These are phyloP conservation scores for Phytophthora citricola DNA, from an alignment of 352 stramenopile species.

Conservation along the genomic window DNA sequence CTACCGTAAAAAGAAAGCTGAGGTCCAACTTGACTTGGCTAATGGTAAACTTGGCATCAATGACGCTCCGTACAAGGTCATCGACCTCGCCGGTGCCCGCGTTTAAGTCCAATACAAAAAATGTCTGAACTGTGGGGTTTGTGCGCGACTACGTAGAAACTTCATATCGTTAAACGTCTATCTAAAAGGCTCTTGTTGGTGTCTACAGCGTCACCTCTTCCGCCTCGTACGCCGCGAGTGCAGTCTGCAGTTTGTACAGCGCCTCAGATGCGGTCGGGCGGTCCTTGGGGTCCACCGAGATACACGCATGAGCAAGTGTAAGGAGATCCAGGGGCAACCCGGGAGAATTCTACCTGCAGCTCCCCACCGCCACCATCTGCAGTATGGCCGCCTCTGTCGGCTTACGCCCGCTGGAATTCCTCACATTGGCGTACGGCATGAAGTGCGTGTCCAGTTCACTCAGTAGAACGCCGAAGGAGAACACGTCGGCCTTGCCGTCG, in stretches of 20 bases:
- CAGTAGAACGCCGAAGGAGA: slow-evolving; percentile 59
- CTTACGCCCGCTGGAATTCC: slow-evolving; percentile 37
- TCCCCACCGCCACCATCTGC: slow-evolving; percentile 40
- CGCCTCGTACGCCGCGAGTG: slow-evolving; percentile 32
- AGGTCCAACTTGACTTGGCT: slow-evolving; percentile 20
- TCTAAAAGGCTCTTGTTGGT: slow-evolving; percentile 18
- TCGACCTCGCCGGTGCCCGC: slow-evolving; percentile 18
- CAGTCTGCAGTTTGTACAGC: slow-evolving; percentile 43
- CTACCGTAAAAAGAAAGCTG: slow-evolving; percentile 9
- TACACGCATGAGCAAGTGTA: slow-evolving; percentile 40
- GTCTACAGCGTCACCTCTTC: slow-evolving; percentile 44
- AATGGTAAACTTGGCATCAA: slow-evolving; percentile 31
- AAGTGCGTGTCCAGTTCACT: slow-evolving; percentile 55
- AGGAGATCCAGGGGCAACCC: slow-evolving; percentile 30
- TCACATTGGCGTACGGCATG: slow-evolving; percentile 50
- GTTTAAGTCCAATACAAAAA: neutral
- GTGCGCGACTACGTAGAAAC: slow-evolving; percentile 9
- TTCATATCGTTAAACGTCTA: slow-evolving; percentile 42
- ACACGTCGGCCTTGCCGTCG: slow-evolving; percentile 56
- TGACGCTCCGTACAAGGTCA: slow-evolving; percentile 32
- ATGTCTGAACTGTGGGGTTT: too few relatives aligned
- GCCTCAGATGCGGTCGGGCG: slow-evolving; percentile 43
- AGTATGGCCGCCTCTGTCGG: slow-evolving; percentile 47
- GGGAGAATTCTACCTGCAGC: slow-evolving; percentile 51
- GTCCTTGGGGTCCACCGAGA: slow-evolving; percentile 40